Evolutionary conservation across 2,329 filamentous ascomycete genomes (phyloP).

Genomic region (Fusarium sororula): DNA sequence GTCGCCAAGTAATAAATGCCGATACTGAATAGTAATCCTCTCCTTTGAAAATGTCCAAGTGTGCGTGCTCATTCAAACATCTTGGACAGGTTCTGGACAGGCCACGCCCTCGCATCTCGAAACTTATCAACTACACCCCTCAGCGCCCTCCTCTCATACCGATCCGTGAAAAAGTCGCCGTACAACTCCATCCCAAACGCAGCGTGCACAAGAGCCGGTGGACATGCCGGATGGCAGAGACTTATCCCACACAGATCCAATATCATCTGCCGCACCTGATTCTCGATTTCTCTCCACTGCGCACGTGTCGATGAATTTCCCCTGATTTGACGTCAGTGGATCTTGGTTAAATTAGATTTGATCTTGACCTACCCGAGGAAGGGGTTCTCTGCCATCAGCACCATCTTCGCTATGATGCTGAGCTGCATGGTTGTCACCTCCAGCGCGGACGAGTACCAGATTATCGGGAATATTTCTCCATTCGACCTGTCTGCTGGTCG

Average conservation of each 20-base stretch:
- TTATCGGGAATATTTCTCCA: slow-evolving; percentile 52
- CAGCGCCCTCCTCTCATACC: slow-evolving; percentile 50
- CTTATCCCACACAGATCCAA: slow-evolving; percentile 53
- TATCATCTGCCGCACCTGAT: slow-evolving; percentile 50
- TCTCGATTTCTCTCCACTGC: slow-evolving; percentile 49
- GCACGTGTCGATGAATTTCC: slow-evolving; percentile 40
- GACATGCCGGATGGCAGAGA: slow-evolving; percentile 50
- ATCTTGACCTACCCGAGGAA: slow-evolving; percentile 44
- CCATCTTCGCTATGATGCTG: slow-evolving; percentile 51
- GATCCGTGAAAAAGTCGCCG: slow-evolving; percentile 53
- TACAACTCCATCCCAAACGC: slow-evolving; percentile 54
- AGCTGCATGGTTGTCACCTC: slow-evolving; percentile 54
- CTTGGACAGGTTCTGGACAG: slow-evolving; percentile 48
- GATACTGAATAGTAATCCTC: slow-evolving; percentile 1
- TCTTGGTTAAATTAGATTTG: neutral
- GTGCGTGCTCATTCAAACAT: slow-evolving; percentile 44
- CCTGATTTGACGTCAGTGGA: slow-evolving; percentile 31
- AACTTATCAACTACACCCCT: slow-evolving; percentile 56
- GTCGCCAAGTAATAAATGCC: slow-evolving; percentile 4
- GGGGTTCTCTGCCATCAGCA: slow-evolving; percentile 52
- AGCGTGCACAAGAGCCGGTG: slow-evolving; percentile 51
- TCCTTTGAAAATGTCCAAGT: no score
- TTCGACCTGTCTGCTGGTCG: slow-evolving; percentile 47
- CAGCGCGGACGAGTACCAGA: slow-evolving; percentile 52
- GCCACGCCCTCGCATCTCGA: slow-evolving; percentile 53